A percentile compares a stretch with the other conserved stretches of the same genome.
These are phyloP conservation scores for Corinectria fuckeliana DNA, from an alignment of 2,329 filamentous ascomycete species.

Conservation along the genomic window DNA sequence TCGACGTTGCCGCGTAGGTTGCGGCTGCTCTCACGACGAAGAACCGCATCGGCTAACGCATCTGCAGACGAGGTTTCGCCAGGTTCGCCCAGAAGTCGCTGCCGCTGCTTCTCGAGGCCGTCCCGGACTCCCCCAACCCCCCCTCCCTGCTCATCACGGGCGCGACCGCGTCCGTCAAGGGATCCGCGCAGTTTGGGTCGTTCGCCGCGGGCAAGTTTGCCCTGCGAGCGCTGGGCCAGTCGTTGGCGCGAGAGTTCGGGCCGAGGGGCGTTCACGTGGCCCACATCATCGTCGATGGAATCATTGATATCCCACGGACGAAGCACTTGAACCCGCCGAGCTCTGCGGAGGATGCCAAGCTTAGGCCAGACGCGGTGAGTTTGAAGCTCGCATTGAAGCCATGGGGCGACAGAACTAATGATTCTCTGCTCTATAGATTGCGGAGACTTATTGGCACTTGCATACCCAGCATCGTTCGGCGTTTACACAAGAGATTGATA, in stretches of 20 bases:
- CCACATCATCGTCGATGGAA: conserved; percentile 82
- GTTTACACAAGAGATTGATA: conserved; percentile 83
- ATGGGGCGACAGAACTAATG: conserved; percentile 3
- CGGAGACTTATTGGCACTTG: conserved; percentile 83
- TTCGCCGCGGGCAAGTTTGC: conserved; percentile 87
- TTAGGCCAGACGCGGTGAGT: conserved; percentile 76
- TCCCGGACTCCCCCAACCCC: conserved; percentile 62
- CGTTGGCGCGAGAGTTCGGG: conserved; percentile 81
- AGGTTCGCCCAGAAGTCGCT: conserved; percentile 76
- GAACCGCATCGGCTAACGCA: conserved; percentile 10
- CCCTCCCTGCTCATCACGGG: conserved; percentile 87
- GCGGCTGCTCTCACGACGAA: accelerated
- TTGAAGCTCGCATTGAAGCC: not conserved
- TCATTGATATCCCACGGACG: conserved; percentile 80
- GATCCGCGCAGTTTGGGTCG: conserved; percentile 69
- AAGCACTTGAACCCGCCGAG: conserved; percentile 57
- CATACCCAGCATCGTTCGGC: conserved; percentile 80
- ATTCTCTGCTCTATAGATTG: conserved; percentile 67
- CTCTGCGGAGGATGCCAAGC: conserved; percentile 64
- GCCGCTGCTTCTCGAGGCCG: conserved; percentile 71
- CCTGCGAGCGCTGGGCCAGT: conserved; percentile 74
- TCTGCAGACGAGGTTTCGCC: conserved; percentile 69
- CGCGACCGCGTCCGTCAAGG: conserved; percentile 80
- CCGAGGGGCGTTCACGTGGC: conserved; percentile 84
- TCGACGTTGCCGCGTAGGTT: conserved; percentile 57